A percentile compares a stretch with the other conserved stretches of the same genome.
Evolutionary conservation across 2,329 filamentous ascomycete genomes (phyloP).

Genomic region (Helminthosporium solani): DNA sequence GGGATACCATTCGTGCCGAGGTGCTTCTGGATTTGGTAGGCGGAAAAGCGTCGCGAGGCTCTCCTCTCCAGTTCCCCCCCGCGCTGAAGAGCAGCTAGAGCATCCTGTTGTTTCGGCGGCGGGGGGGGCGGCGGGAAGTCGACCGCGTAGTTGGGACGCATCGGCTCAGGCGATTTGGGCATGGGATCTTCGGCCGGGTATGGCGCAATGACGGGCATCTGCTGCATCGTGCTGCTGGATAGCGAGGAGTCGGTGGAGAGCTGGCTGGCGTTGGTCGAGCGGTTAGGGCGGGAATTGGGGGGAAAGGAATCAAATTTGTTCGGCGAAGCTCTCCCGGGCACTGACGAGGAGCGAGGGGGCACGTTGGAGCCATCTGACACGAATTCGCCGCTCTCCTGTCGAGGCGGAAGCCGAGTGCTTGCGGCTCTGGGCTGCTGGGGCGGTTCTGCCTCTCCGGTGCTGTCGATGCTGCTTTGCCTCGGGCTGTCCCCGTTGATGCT

Average conservation of each 20-base stretch:
- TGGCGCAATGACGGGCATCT: slow-evolving; percentile 70
- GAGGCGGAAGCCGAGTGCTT: slow-evolving; percentile 44
- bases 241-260: slow-evolving; percentile 57
- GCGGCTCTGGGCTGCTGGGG: slow-evolving; percentile 42
- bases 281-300: slow-evolving; percentile 36
- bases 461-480: slow-evolving; percentile 39
- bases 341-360: slow-evolving; percentile 51
- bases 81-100: slow-evolving; percentile 83
- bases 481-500: slow-evolving; percentile 42
- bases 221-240: slow-evolving; percentile 76
- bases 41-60: slow-evolving; percentile 89
- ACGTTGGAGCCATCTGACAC: slow-evolving; percentile 43
- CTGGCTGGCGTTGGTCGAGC: slow-evolving; percentile 35
- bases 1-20: slow-evolving; percentile 84
- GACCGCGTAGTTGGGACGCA: slow-evolving; percentile 49
- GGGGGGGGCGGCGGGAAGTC: slow-evolving; percentile 73
- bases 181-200: slow-evolving; percentile 65
- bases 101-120: slow-evolving; percentile 81
- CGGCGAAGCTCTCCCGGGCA: slow-evolving; percentile 47
- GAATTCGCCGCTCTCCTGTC: slow-evolving; percentile 46
- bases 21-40: slow-evolving; percentile 95
- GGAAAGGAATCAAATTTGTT: slow-evolving; percentile 44
- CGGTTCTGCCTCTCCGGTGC: slow-evolving; percentile 40
- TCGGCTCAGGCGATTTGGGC: slow-evolving; percentile 39
- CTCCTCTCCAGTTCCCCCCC: slow-evolving; percentile 89